Percentiles rank a stretch among this genome's conserved stretches.
These are phyloP conservation scores for Penicillium sp. DNA, from an alignment of 2,329 filamentous ascomycete species.

Conservation along the genomic window DNA sequence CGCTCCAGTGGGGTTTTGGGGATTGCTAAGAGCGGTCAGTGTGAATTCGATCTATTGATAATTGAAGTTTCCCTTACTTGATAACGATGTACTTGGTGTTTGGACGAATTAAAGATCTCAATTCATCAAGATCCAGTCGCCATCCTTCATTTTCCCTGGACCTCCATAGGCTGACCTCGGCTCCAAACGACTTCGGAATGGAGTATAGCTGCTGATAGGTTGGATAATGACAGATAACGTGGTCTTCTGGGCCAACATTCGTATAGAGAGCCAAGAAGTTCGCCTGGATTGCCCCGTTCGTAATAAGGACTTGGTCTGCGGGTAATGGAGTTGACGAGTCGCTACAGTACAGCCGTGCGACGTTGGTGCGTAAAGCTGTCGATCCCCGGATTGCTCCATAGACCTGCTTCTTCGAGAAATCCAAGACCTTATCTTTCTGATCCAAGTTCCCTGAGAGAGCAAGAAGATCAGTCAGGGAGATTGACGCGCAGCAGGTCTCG, in stretches of 20 bases:
- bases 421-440: conserved; percentile 51
- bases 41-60: background rate
- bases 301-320: conserved; percentile 71
- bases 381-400: conserved; percentile 65
- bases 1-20: conserved; percentile 68
- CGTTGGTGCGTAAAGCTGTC: conserved; percentile 67
- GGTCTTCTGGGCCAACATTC: conserved; percentile 70
- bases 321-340: conserved; percentile 50
- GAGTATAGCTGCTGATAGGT: conserved; percentile 84
- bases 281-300: conserved; percentile 76
- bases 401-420: conserved; percentile 58
- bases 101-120: conserved; percentile 60
- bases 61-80: conserved; percentile 43
- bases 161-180: conserved; percentile 77
- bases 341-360: conserved; percentile 65
- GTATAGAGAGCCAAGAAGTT: conserved; percentile 79
- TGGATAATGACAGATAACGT: conserved; percentile 83
- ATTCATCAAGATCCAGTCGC: conserved; percentile 64
- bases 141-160: conserved; percentile 65
- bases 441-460: conserved; percentile 46
- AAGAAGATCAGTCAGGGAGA: conserved; percentile 55
- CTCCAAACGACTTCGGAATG: conserved; percentile 71
- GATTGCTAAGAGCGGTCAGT: conserved; percentile 55
- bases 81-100: conserved; percentile 61
- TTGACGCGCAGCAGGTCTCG: conserved; percentile 58